Conservation (phyloP, 106 monocot genomes). For the Acanthochlamys bracteata region DNA sequence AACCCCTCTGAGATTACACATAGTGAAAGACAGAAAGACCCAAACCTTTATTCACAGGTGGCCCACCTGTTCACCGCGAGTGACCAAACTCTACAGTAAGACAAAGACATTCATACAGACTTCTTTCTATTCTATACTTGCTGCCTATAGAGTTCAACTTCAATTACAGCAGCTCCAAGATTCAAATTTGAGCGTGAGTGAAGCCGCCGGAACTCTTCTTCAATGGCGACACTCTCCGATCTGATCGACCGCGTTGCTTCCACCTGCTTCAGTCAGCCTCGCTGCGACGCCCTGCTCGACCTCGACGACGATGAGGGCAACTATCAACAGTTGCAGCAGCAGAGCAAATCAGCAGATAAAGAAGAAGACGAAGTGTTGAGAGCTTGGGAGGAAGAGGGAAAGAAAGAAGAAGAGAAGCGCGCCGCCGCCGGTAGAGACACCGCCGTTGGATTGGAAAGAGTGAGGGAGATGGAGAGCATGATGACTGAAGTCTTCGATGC, state of each 20-base stretch:
- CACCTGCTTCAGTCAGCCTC: conserved; percentile 51
- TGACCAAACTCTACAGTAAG: too few relatives aligned
- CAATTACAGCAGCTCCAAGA: too few relatives aligned
- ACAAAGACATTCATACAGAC: too few relatives aligned
- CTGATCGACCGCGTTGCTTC: conserved; percentile 71
- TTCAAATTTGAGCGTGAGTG: too few relatives aligned
- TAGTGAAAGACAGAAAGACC: too few relatives aligned
- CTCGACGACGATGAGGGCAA: conserved; percentile 5
- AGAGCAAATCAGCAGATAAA: not conserved
- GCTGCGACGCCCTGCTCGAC: conserved; percentile 2
- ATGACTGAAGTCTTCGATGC: conserved; percentile 71
- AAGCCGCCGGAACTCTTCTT: too few relatives aligned
- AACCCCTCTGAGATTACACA: too few relatives aligned
- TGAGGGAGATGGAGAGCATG: conserved; percentile 33
- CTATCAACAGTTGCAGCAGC: conserved; percentile 7
- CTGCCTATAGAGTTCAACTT: too few relatives aligned
- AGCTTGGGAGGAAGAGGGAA: conserved; percentile 10
- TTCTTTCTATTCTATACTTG: too few relatives aligned
- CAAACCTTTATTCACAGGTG: too few relatives aligned
- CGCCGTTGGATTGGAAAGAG: not conserved
- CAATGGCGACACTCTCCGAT: conserved; percentile 32
- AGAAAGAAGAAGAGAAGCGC: conserved; percentile 1
- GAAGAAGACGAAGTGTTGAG: conserved; percentile 1
- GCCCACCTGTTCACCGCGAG: too few relatives aligned
- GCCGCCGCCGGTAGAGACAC: not conserved